These are phyloP conservation scores for Phytophthora macrochlamydospora DNA, from an alignment of 352 stramenopile species.

Conservation along the genomic window DNA sequence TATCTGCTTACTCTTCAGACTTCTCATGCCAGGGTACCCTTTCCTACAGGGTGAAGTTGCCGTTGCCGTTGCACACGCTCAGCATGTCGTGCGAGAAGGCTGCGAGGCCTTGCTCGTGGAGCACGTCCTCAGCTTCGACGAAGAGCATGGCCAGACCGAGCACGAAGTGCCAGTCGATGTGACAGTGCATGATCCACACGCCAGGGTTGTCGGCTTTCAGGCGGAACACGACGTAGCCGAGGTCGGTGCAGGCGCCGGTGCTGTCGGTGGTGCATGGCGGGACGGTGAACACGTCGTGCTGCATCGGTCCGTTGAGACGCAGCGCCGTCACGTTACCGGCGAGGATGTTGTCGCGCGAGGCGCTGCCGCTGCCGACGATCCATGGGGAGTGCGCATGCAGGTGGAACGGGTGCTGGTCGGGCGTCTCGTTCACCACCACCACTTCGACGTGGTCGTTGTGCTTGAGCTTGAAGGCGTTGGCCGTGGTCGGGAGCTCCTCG, in stretches of 20 bases:
- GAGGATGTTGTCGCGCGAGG: constrained; percentile 21
- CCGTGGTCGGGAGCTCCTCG: constrained; percentile 34
- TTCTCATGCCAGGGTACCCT: background rate
- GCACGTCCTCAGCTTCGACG: constrained; percentile 36
- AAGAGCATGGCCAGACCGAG: constrained; percentile 50
- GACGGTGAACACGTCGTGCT: constrained; percentile 49
- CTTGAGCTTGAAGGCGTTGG: constrained; percentile 33
- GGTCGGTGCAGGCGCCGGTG: constrained; percentile 26
- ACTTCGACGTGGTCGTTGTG: constrained; percentile 45
- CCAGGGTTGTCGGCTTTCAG: constrained; percentile 49
- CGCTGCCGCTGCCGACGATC: constrained; percentile 38
- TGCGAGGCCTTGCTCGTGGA: constrained; percentile 35
- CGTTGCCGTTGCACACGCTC: constrained; percentile 32
- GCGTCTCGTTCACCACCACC: constrained; percentile 44
- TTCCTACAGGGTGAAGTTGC: constrained; percentile 36
- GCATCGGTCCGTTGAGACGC: constrained; percentile 34
- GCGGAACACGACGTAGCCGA: constrained; percentile 47
- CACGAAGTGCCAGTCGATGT: constrained; percentile 57
- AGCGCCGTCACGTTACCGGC: constrained; percentile 25
- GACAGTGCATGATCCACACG: constrained; percentile 56
- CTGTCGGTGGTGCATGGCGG: constrained; percentile 35
- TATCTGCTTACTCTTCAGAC: background rate
- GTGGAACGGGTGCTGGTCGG: constrained; percentile 54
- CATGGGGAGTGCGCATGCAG: constrained; percentile 44
- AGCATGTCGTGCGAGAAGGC: constrained; percentile 40